Base-by-base conservation (phyloP, 192 early-diverging fungal genomes). In the Podila epicladia region DNA sequence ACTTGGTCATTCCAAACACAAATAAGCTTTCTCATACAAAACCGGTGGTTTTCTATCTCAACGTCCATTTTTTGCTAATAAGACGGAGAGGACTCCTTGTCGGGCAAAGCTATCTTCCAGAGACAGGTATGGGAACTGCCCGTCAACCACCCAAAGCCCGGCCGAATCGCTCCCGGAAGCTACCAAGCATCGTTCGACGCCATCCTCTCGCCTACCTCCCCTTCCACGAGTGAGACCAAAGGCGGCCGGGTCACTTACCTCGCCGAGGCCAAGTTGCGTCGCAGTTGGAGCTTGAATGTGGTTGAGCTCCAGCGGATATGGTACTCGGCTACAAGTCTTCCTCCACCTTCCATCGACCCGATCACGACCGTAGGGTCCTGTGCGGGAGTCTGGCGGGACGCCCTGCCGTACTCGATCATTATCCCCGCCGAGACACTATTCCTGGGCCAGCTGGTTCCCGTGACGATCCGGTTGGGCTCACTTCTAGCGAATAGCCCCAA, bases 251-350 rank as follows among this genome's bases (percentile, higher is more conserved):
- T 72, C 9, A 31, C 28, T 2, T 72, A 72, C 48, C 45, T 24
- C 4, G 20, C 65, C 1, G 53, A 57, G 26, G 71, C 71, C 4
- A 33, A 62, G 22, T 9, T 72, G 4, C 31, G 24, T 33, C 61
- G 71, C 32, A 57, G 57, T 1, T 72, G 71, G 71, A 58, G 62
- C 37, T 12, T 55, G 51, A 37, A 72, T 64, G 35, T 72, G 4
- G 35, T 64, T 26, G 61, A 58, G 22, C 22, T 20, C 53, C 49
- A 64, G 37, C 19, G 19, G 13, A 72, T 72, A 29, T 72, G 71
- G 71, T 72, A 64, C 53, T 33, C 41, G 8, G 22, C 61, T 4
- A 72, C 71, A 3, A 37, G 15, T 15, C 35, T 72, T 1, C 71
- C 62, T 5, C 12, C 50, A 9, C 37, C 49, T 2, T 13, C 61